Evolutionary conservation across 176 grass and related monocot genomes (phyloP), one percentile per base, ranked within the genome.

Genomic region (Tillandsia fasciculata): DNA sequence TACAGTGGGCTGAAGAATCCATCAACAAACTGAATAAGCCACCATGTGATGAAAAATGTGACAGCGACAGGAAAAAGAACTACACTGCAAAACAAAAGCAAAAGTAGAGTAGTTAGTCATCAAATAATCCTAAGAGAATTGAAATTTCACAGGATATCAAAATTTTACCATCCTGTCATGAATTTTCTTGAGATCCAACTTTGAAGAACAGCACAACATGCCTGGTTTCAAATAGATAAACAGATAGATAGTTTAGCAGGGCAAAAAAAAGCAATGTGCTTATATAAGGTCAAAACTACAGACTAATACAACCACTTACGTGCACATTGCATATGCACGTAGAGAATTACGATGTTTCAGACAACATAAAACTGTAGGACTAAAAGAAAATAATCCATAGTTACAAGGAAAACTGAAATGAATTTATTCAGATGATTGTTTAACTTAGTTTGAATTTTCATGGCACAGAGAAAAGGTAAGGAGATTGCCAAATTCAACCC

Each of bases 121-220:
- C 50, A 48, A 49, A 23, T 61, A 64, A 11, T 48, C 29, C 51
- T 11, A 67, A 52, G 73, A 27, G 2, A 12, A 48, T 74, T 70
- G 9, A n/a, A 63, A 66, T 53, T 66, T 13, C 2, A 15, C 78
- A 76, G 10, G 74, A n/a, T 23, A 71, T 18, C 77, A 76, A 26
- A 66, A 17, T 28, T 9, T 94, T 42, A 99, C 95, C 90, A 93
- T 99, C 95, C 95, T 5, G 95, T 99, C 95, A 99, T 94, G 84
- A 99, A 99, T 57, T 99, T 99, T 81, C 85, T 94, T 29, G 95
- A 99, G 22, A 94, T 90, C 95, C 95, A 99, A 64, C 95, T 99
- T 78, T 99, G 95, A 76, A 99, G 95, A 88, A 99, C 78, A 82
- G 95, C 84, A 33, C 84, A 90, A 79, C 95, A 99, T 70, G 95